Percentiles rank a stretch among this genome's conserved stretches.
phyloP scores from a whole-genome alignment of 73 alveolate genomes.

The Symbiodinium pilosum region DNA sequence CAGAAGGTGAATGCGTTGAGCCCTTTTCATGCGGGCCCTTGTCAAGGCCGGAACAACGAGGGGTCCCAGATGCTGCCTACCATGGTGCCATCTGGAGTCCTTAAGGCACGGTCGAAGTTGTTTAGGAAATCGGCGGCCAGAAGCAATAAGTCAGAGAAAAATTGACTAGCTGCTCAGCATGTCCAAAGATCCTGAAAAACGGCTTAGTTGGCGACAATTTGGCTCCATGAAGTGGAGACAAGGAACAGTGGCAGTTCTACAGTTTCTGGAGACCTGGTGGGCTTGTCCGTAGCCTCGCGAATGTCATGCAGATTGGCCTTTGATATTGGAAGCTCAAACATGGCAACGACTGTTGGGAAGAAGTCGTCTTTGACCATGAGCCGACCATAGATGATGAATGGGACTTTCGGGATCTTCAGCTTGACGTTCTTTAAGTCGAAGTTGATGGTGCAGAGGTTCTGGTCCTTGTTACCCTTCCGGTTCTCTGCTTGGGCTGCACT shows the following conservation, averaged over 20 bases:
- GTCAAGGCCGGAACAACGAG: too few species aligned
- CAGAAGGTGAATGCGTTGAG: too few species aligned
- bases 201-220: too few species aligned
- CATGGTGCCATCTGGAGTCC: too few species aligned
- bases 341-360: conserved; percentile 54
- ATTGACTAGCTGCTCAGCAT: too few species aligned
- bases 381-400: conserved; percentile 50
- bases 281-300: not conserved
- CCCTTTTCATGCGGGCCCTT: too few species aligned
- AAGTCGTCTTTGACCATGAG: conserved; percentile 53
- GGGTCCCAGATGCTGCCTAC: too few species aligned
- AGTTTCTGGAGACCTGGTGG: conserved; percentile 8
- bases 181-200: too few species aligned
- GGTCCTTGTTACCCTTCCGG: conserved; percentile 36
- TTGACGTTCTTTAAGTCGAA: conserved; percentile 54
- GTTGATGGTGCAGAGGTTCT: conserved; percentile 37
- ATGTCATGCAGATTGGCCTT: conserved; percentile 28
- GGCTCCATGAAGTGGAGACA: too few species aligned
- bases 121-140: too few species aligned
- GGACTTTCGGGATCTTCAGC: conserved; percentile 75
- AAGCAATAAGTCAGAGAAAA: too few species aligned
- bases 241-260: conserved; percentile 29
- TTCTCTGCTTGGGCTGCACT: not conserved
- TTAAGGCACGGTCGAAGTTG: too few species aligned
- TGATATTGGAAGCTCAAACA: conserved; percentile 4